These are phyloP conservation scores for Salix purpurea DNA, from an alignment of 345 rosid species.

Conservation along the genomic window DNA sequence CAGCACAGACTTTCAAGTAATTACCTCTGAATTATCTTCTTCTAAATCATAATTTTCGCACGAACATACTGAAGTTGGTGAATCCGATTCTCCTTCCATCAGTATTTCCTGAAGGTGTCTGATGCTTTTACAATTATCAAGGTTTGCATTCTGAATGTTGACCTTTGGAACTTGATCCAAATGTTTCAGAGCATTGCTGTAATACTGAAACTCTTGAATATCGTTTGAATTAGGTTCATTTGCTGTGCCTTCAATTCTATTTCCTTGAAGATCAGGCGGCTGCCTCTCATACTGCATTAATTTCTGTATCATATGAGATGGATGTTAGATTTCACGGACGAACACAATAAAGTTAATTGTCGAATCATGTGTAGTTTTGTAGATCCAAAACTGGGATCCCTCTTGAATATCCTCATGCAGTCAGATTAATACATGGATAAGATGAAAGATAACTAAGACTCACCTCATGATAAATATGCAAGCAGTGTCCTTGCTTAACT, in stretches of 20 bases:
- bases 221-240: background rate
- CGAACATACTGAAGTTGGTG: constrained; percentile 27
- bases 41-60: constrained; percentile 14
- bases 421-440: background rate
- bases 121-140: constrained; percentile 27
- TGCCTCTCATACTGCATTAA: constrained; percentile 45
- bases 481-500: constrained; percentile 18
- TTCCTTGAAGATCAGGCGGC: constrained; percentile 31
- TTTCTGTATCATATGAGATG: background rate
- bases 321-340: background rate
- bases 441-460: constrained; percentile 4
- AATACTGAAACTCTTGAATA: constrained; percentile 13
- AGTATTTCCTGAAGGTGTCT: constrained; percentile 53
- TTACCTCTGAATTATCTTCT: constrained; percentile 42
- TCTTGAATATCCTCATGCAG: background rate
- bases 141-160: constrained; percentile 14
- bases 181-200: constrained; percentile 9
- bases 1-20: background rate
- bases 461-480: constrained; percentile 24
- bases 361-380: background rate
- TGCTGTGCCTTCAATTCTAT: constrained; percentile 15
- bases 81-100: constrained; percentile 54
- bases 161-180: constrained; percentile 25
- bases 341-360: no score
- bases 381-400: background rate